These are phyloP conservation scores for Boletus pseudo-olivaceus DNA, from an alignment of 768 basidiomycete species.

Conservation along the genomic window DNA sequence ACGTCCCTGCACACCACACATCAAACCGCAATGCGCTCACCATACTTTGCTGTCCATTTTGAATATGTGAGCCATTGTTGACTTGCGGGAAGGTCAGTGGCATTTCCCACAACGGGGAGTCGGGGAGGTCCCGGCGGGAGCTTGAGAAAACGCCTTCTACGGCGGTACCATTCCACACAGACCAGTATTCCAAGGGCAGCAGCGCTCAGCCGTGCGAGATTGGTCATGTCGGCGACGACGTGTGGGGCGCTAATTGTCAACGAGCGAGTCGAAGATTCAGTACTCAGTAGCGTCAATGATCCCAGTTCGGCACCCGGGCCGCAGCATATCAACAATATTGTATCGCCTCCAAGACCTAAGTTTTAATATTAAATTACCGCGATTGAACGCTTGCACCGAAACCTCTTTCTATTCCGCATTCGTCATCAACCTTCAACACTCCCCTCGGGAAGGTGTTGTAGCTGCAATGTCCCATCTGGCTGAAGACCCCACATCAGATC, in stretches of 20 bases:
- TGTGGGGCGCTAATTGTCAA: too few relatives aligned
- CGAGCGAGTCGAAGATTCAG: too few relatives aligned
- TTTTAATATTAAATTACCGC: too few relatives aligned
- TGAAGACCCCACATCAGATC: neutral
- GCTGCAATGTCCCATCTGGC: neutral
- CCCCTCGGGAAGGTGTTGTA: conserved; percentile 3
- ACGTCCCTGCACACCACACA: neutral
- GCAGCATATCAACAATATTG: too few relatives aligned
- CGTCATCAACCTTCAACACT: neutral
- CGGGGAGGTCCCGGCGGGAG: conserved; percentile 3
- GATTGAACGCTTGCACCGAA: too few relatives aligned
- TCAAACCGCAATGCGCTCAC: neutral
- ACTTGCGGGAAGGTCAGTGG: neutral
- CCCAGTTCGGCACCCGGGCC: too few relatives aligned
- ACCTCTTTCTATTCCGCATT: neutral
- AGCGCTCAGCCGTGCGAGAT: too few relatives aligned
- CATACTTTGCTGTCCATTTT: conserved; percentile 1
- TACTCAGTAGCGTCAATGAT: too few relatives aligned
- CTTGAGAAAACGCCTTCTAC: neutral
- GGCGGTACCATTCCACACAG: conserved; percentile 1
- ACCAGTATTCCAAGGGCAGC: neutral
- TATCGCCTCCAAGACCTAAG: too few relatives aligned
- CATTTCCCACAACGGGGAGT: conserved; percentile 1
- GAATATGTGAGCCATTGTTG: conserved; percentile 5
- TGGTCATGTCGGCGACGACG: too few relatives aligned